Conservation (phyloP, 495 filamentous ascomycete genomes). For the Choiromyces venosus region DNA sequence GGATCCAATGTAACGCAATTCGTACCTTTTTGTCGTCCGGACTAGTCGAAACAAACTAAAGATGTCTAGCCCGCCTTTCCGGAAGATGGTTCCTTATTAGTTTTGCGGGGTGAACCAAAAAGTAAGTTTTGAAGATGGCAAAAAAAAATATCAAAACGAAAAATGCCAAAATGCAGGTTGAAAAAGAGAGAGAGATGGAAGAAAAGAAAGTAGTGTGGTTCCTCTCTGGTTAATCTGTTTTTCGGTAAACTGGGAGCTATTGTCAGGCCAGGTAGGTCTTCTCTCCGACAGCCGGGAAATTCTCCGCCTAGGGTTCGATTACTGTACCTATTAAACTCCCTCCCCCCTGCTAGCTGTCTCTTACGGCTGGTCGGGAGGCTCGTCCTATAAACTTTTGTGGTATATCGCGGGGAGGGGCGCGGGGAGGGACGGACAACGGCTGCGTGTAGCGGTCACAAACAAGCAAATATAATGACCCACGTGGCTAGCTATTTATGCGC, state of each 20-base stretch:
- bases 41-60: constrained; percentile 13
- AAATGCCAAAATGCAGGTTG: background rate
- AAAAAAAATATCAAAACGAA: background rate
- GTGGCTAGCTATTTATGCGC: constrained; percentile 25
- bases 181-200: background rate
- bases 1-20: constrained; percentile 14
- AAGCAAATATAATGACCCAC: constrained; percentile 6
- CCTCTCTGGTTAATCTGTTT: constrained; percentile 14
- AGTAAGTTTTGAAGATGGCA: constrained; percentile 23
- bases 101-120: constrained; percentile 16
- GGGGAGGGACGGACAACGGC: background rate
- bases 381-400: constrained; percentile 26
- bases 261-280: constrained; percentile 19
- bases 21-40: constrained; percentile 7
- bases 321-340: constrained; percentile 27
- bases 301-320: constrained; percentile 34
- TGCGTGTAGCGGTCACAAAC: constrained; percentile 17
- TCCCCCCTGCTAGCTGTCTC: constrained; percentile 1
- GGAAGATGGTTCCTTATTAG: constrained; percentile 29
- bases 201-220: background rate
- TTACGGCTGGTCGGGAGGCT: constrained; percentile 34
- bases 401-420: constrained; percentile 29
- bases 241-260: constrained; percentile 12
- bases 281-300: constrained; percentile 36
- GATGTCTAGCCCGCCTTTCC: constrained; percentile 13